Conservation (phyloP, 371 early-diverging fungal species). For the Rhizopus sp. region DNA sequence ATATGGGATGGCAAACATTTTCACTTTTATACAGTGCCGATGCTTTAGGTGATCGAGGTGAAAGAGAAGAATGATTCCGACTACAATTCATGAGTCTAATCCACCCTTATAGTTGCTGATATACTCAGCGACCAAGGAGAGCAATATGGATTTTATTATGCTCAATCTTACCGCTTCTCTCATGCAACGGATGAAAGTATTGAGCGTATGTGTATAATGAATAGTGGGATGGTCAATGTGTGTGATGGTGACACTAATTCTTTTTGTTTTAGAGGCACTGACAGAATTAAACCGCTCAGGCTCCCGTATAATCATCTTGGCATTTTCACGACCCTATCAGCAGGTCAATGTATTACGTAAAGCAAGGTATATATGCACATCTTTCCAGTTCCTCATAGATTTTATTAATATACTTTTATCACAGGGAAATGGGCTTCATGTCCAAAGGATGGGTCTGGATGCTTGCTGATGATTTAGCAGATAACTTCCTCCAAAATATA, state of each 20-base stretch:
- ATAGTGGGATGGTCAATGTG: too few species aligned
- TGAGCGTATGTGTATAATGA: too few species aligned
- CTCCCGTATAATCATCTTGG: slow-evolving; percentile 35
- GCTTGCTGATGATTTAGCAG: slow-evolving; percentile 37
- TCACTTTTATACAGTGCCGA: slow-evolving; percentile 42
- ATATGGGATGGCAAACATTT: slow-evolving; percentile 43
- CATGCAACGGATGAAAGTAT: slow-evolving; percentile 23
- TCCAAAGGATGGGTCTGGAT: slow-evolving; percentile 49
- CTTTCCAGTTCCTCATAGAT: neutral
- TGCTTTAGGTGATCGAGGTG: slow-evolving; percentile 40
- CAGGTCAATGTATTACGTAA: slow-evolving; percentile 31
- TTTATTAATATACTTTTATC: neutral
- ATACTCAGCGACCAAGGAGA: too few species aligned
- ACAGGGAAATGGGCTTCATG: slow-evolving; percentile 35
- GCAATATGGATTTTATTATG: too few species aligned
- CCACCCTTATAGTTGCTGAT: too few species aligned
- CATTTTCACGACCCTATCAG: slow-evolving; percentile 34
- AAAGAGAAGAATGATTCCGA: neutral
- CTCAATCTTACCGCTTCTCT: slow-evolving; percentile 19
- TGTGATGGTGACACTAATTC: too few species aligned
- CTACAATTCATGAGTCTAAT: neutral
- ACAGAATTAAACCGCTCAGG: slow-evolving; percentile 25
- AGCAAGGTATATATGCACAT: slow-evolving; percentile 28
- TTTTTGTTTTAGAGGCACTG: slow-evolving; percentile 26
- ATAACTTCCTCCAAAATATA: slow-evolving; percentile 21